These are phyloP conservation scores for Alternaria metachromatica DNA, from an alignment of 2,329 filamentous ascomycete genomes.

Conservation along the genomic window DNA sequence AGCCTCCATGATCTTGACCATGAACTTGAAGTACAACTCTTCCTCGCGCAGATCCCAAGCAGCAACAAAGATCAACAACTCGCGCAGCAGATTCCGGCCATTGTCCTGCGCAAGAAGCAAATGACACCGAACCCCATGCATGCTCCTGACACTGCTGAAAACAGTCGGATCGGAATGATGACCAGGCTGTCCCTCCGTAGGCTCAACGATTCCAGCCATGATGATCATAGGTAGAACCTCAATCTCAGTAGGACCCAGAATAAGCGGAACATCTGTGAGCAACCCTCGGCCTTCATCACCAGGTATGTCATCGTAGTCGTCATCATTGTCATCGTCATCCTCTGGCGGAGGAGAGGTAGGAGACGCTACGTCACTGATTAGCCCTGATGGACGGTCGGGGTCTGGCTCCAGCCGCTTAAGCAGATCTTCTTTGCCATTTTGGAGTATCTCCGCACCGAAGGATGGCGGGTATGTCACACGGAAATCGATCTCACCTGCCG, in stretches of 20 bases:
- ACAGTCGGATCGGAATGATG: constrained; percentile 56
- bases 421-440: constrained; percentile 58
- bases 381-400: constrained; percentile 49
- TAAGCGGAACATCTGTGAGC: constrained; percentile 91
- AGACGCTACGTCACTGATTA: constrained; percentile 49
- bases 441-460: constrained; percentile 57
- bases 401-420: constrained; percentile 59
- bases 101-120: constrained; percentile 89
- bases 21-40: constrained; percentile 94
- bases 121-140: constrained; percentile 89
- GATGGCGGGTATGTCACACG: constrained; percentile 58
- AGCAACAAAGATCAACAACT: constrained; percentile 93
- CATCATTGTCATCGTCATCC: constrained; percentile 70
- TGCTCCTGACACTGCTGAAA: constrained; percentile 69
- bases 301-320: constrained; percentile 76
- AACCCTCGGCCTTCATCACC: constrained; percentile 79
- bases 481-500: constrained; percentile 55
- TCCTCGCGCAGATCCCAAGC: constrained; percentile 96
- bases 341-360: constrained; percentile 54
- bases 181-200: constrained; percentile 71
- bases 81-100: constrained; percentile 84
- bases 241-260: constrained; percentile 92
- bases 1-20: constrained; percentile 92
- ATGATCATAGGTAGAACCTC: constrained; percentile 97
- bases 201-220: constrained; percentile 90